phyloP scores from a whole-genome alignment of 768 basidiomycete species.

The Phanerochaete sordida region DNA sequence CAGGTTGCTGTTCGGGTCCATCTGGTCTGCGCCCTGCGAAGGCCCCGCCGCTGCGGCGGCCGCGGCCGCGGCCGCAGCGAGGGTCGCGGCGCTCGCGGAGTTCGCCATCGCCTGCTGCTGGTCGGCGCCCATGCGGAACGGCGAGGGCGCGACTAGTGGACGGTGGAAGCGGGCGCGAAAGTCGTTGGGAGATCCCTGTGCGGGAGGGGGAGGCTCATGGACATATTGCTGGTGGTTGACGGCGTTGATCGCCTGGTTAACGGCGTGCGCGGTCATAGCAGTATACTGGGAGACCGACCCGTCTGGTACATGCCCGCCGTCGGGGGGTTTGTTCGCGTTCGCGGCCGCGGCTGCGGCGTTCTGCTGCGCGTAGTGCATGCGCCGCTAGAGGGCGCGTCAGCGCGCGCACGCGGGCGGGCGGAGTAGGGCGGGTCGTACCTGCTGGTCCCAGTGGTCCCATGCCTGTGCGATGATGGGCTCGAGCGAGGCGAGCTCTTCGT shows the following conservation, averaged over 20 bases:
- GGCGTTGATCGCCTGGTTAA: conserved; percentile 17
- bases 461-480: conserved; percentile 81
- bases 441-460: conserved; percentile 85
- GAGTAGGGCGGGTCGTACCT: conserved; percentile 40
- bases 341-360: conserved; percentile 5
- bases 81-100: background rate
- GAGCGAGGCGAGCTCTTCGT: conserved; percentile 73
- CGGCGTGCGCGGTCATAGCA: conserved; percentile 17
- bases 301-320: conserved; percentile 18
- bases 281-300: conserved; percentile 5
- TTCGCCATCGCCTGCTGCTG: conserved; percentile 9
- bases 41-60: background rate
- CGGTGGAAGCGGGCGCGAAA: conserved; percentile 68
- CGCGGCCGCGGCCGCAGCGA: conserved; percentile 1
- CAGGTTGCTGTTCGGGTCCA: conserved; percentile 10
- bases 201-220: conserved; percentile 29
- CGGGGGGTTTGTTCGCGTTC: conserved; percentile 22
- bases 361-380: conserved; percentile 41
- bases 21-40: background rate
- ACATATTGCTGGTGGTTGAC: conserved; percentile 25
- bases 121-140: conserved; percentile 38
- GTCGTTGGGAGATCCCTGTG: conserved; percentile 38
- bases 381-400: conserved; percentile 32
- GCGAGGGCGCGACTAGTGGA: conserved; percentile 55
- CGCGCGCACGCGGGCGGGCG: background rate